Base-by-base conservation (phyloP, 1,284 basidiomycete genomes). In the Puccinia sorghi region DNA sequence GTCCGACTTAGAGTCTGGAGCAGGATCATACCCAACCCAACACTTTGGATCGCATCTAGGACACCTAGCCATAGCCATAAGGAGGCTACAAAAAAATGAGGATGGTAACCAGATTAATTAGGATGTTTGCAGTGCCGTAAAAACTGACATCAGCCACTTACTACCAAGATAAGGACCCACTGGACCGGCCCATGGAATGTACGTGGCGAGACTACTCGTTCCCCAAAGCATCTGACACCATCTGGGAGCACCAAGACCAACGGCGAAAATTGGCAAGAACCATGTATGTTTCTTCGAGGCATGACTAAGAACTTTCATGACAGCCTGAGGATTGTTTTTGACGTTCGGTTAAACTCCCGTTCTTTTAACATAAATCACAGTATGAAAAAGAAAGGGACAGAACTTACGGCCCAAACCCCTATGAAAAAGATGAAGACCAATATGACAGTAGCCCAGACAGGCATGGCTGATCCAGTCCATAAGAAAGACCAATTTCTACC, bases 1-100 rank as follows among this genome's bases (percentile, higher is more conserved):
- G 95, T 87, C 82, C 93, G 91, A 25, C 93, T 95, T 17, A 96
- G 86, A 9, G 93, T 95, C 88, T 94, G 93, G 22, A 96, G 89
- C 20, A 96, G 87, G 83, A 96, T 95, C 92, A 95, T 92, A 82
- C 93, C 93, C 73, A 96, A 86, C 52, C 93, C 93, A 57, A 95
- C 93, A 85, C 93, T 93, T 84, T 96, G 93, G 59, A 96, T 87
- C 48, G 93, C 93, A 84, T 94, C 93, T 66, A 96, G 87, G 52
- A 96, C 93, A 83, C 93, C 93, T 15, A 96, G 88, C 93, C 93
- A 96, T 54, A 96, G 87, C 93, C 93, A 96, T 46, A 95, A 86
- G 43, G 90, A 91, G 43, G 93, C 88, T 70, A 92, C 83, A 59
- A 79, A 67, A 17, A 54, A 27, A 43, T n/a, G 7, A 11, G 11